Base-by-base conservation (phyloP, 2,329 filamentous ascomycete genomes). In the Pseudocercospora macadamiae region DNA sequence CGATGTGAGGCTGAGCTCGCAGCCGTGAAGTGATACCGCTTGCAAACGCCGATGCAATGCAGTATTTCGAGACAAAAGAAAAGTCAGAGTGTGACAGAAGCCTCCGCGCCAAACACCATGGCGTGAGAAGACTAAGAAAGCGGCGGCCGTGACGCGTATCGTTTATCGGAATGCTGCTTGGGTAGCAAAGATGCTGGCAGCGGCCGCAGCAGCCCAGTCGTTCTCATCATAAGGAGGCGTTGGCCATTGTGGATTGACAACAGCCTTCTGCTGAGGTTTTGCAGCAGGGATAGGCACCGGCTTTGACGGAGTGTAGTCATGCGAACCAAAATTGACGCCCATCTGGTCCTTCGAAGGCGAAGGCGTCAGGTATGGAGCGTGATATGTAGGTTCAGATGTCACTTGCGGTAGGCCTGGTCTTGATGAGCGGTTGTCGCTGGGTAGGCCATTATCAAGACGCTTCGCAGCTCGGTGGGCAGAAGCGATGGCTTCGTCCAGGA, bases 201-300 rank as follows among this genome's bases (percentile, higher is more conserved):
- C 86, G 26, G 91, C 89, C 39, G 90, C 88, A 7, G 89, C 86
- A 16, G 89, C 91, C 93, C 93, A 97, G 73, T 96, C 93, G 63
- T 88, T 87, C 68, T 96, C 93, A 70, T 96, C 93, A 67, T 97
- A 96, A 3, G 95, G 93, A 19, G 95, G 95, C 14, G 95, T 97
- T 2, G 93, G 93, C 89, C 93, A 97, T 77, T 96, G 95, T 36
- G 86, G 82, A 55, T 81, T 72, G 30, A 72, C 76, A 19, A 79
- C 77, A 55, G 78, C 71, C 55, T 81, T 76, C 64, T 83, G 74
- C 61, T 81, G 77, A 10, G 76, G 78, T 69, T 79, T 78, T 45
- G 84, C 83, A 71, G 86, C 85, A 69, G 82, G 80, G 55, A 90
- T 86, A 65, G 90, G 83, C 63, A 93, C 75, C 9, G 90, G 89